These are phyloP conservation scores for Pittosporum tobira DNA, from an alignment of 129 eudicot species.

Conservation along the genomic window DNA sequence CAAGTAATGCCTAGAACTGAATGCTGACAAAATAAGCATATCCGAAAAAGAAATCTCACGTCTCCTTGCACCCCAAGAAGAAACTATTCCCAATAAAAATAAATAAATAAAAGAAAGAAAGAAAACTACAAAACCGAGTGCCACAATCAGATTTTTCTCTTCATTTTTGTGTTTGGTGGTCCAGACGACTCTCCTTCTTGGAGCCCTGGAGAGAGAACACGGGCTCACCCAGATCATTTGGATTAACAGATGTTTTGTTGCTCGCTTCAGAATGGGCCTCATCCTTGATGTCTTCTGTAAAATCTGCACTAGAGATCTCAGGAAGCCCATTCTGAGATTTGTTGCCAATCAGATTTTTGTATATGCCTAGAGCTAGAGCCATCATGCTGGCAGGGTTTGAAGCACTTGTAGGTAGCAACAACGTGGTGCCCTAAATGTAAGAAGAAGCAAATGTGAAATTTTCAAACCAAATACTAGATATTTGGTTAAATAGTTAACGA, in stretches of 20 bases:
- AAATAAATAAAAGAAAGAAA: background rate
- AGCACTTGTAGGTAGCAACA: conserved; percentile 66
- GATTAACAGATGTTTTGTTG: conserved; percentile 1
- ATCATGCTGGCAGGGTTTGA: conserved; percentile 73
- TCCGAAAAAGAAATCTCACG: background rate
- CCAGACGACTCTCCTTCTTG: conserved; percentile 20
- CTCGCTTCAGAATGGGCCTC: conserved; percentile 3
- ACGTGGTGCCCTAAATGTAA: conserved; percentile 47
- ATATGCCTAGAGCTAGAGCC: conserved; percentile 62
- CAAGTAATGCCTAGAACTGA: background rate
- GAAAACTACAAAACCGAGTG: conserved; percentile 5
- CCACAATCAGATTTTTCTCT: background rate
- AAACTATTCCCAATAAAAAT: background rate
- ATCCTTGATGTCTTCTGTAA: conserved; percentile 17
- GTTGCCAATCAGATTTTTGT: conserved; percentile 51
- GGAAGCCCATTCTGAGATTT: conserved; percentile 7
- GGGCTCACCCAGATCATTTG: conserved; percentile 27
- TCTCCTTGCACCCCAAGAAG: background rate
- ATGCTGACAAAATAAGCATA: background rate
- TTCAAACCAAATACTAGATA: background rate
- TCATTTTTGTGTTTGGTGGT: background rate
- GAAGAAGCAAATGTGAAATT: background rate
- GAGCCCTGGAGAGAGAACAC: conserved; percentile 62
- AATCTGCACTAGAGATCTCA: conserved; percentile 14
- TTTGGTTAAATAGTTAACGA: background rate